These are phyloP conservation scores for Parathielavia hyrcaniae DNA, from an alignment of 495 filamentous ascomycete species.

Conservation along the genomic window DNA sequence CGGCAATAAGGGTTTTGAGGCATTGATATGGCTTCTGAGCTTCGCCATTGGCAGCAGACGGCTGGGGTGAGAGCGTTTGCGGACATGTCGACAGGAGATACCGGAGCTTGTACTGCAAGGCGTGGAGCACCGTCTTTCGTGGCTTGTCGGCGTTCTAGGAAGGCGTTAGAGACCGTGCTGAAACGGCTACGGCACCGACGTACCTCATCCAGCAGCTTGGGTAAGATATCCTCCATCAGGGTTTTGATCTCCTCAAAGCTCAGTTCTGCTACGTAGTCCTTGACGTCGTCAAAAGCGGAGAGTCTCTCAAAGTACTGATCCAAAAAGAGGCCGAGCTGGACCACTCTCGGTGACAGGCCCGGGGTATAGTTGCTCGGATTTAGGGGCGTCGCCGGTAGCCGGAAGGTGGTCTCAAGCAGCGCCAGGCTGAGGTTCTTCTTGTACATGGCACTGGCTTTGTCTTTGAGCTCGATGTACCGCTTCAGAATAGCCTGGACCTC, in stretches of 20 bases:
- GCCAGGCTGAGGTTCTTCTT: slow-evolving; percentile 32
- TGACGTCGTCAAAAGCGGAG: slow-evolving; percentile 35
- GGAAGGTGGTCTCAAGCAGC: slow-evolving; percentile 26
- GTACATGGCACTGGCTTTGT: slow-evolving; percentile 28
- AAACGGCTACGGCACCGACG: neutral
- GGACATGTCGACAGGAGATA: slow-evolving; percentile 34
- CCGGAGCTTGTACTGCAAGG: slow-evolving; percentile 27
- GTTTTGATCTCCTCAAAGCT: slow-evolving; percentile 28
- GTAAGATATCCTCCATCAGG: slow-evolving; percentile 27
- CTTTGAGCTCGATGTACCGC: slow-evolving; percentile 26
- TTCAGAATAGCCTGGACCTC: slow-evolving; percentile 29
- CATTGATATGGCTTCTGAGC: slow-evolving; percentile 29
- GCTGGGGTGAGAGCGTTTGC: slow-evolving; percentile 27
- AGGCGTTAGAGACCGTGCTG: neutral
- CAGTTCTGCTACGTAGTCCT: slow-evolving; percentile 30
- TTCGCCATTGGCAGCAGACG: slow-evolving; percentile 21
- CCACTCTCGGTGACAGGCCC: slow-evolving; percentile 26
- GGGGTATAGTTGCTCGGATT: slow-evolving; percentile 10
- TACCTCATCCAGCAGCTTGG: slow-evolving; percentile 26
- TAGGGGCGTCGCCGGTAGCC: slow-evolving; percentile 9
- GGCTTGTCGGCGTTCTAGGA: slow-evolving; percentile 18
- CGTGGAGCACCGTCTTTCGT: slow-evolving; percentile 21
- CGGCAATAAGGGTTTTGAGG: slow-evolving; percentile 30
- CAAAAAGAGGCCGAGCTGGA: slow-evolving; percentile 31
- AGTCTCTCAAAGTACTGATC: slow-evolving; percentile 32